Evolutionary conservation across 1,284 basidiomycete species (phyloP).

Genomic region (Psilocybe mexicana): DNA sequence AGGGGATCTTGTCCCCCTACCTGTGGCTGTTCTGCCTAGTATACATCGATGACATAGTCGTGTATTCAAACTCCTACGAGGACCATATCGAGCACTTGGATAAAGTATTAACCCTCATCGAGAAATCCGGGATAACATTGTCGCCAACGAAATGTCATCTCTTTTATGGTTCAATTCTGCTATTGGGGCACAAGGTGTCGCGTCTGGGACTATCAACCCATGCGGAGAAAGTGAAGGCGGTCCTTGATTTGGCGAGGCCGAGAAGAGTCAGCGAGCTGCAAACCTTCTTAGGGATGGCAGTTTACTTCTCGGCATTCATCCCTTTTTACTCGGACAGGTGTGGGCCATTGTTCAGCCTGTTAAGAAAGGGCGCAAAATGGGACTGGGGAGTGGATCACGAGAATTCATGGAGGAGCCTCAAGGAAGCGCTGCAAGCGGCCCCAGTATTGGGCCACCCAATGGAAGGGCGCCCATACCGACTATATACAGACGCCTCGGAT

Average conservation of each 20-base stretch:
- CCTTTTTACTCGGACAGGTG: constrained; percentile 28
- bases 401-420: constrained; percentile 27
- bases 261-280: constrained; percentile 18
- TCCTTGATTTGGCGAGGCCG: constrained; percentile 22
- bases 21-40: constrained; percentile 41
- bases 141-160: constrained; percentile 36
- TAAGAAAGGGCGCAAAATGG: constrained; percentile 22
- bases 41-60: constrained; percentile 40
- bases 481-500: constrained; percentile 43
- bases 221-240: constrained; percentile 28
- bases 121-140: constrained; percentile 31
- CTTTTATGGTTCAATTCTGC: constrained; percentile 34
- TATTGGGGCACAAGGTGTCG: constrained; percentile 24
- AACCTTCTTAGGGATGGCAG: constrained; percentile 31
- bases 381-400: constrained; percentile 26
- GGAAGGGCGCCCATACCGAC: constrained; percentile 30
- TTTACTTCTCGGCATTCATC: constrained; percentile 33
- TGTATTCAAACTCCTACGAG: constrained; percentile 32
- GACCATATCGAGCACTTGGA: constrained; percentile 36
- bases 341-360: constrained; percentile 14
- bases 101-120: constrained; percentile 22
- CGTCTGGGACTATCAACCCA: constrained; percentile 31
- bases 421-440: constrained; percentile 25
- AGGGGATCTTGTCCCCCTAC: constrained; percentile 36
- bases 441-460: constrained; percentile 35